These are phyloP conservation scores for Salix dunnii DNA, from an alignment of 345 rosid genomes.

Conservation along the genomic window DNA sequence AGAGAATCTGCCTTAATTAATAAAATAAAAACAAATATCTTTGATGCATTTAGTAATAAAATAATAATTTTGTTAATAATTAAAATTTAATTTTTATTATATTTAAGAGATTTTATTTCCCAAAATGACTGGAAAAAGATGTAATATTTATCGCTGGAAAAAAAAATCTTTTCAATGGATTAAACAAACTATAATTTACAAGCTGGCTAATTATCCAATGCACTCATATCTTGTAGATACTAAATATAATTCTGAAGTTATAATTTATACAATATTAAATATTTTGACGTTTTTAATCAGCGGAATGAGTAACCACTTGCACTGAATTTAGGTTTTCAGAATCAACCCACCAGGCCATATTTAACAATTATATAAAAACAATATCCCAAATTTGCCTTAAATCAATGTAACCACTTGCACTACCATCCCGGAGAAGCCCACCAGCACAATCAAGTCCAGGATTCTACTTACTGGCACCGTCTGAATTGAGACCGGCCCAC, in stretches of 20 bases:
- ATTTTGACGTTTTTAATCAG: no score
- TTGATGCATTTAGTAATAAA: background rate
- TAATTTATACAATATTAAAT: no score
- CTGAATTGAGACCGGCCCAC: no score
- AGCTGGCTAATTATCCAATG: background rate
- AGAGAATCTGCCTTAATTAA: slow-evolving; percentile 1
- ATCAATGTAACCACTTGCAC: no score
- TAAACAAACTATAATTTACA: background rate
- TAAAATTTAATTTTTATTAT: background rate
- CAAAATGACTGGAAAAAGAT: background rate
- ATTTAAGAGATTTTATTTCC: slow-evolving; percentile 2
- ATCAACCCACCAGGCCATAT: no score
- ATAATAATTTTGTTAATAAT: background rate
- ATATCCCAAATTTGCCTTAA: no score
- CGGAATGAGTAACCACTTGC: no score
- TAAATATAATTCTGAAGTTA: background rate
- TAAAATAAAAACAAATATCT: slow-evolving; percentile 4
- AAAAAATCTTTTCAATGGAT: background rate
- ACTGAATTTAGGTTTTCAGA: no score
- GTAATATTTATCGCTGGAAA: background rate
- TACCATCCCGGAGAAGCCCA: no score
- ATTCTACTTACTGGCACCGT: no score
- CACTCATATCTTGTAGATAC: background rate
- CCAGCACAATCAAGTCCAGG: no score
- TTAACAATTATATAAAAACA: no score